These are phyloP conservation scores for Trichosporon asahii DNA, from an alignment of 1,284 basidiomycete genomes.

Conservation along the genomic window DNA sequence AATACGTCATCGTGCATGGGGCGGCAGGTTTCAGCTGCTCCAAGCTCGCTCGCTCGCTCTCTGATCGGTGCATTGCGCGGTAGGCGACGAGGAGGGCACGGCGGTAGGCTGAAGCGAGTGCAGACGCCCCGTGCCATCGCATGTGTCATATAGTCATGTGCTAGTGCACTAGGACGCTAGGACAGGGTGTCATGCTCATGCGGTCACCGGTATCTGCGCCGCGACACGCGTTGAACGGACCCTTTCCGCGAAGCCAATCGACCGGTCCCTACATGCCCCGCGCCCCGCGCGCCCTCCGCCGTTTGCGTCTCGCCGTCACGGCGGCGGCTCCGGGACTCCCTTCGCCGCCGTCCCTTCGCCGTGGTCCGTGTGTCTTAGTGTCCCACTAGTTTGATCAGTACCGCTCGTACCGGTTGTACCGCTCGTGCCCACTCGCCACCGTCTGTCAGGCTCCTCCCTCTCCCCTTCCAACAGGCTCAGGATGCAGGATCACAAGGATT, in stretches of 20 bases:
- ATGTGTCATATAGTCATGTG: conserved; percentile 3
- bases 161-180: background rate
- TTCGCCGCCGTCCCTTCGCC: background rate
- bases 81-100: background rate
- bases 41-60: too few relatives aligned
- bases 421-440: background rate
- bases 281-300: background rate
- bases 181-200: conserved; percentile 4
- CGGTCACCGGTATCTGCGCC: conserved; percentile 1
- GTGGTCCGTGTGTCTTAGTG: conserved; percentile 1
- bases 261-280: background rate
- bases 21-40: background rate
- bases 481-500: background rate
- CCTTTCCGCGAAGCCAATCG: background rate
- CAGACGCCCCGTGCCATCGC: background rate
- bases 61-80: background rate
- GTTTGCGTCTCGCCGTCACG: background rate
- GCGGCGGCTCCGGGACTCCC: background rate
- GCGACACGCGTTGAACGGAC: conserved; percentile 6
- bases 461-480: too few relatives aligned
- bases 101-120: background rate
- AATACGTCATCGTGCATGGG: background rate
- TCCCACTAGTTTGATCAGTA: background rate
- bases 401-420: background rate
- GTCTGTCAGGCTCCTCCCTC: background rate